Conservation (phyloP, 495 filamentous ascomycete species). For the Elaphomyces granulatus region DNA sequence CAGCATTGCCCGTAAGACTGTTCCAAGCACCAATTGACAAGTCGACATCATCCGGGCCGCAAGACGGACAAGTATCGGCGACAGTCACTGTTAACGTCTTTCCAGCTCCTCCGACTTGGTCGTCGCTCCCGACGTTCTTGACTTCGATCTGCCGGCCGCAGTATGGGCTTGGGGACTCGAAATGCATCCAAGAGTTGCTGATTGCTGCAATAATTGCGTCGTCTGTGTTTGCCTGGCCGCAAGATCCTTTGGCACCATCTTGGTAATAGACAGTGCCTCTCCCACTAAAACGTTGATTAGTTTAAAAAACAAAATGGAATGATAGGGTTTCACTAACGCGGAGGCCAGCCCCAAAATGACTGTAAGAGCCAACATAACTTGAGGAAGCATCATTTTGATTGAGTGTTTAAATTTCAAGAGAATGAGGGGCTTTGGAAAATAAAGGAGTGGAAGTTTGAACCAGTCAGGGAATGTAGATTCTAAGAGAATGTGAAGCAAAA, state of each 20-base stretch:
- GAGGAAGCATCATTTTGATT: too few species aligned
- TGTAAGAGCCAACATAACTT: too few species aligned
- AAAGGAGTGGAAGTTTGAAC: too few species aligned
- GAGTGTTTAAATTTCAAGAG: too few species aligned
- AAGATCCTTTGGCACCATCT: constrained; percentile 14
- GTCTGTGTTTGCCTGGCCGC: constrained; percentile 14
- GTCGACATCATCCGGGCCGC: constrained; percentile 14
- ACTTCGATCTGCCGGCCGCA: constrained; percentile 20
- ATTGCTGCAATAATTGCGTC: constrained; percentile 13
- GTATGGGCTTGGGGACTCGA: constrained; percentile 7
- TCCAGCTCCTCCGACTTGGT: constrained; percentile 15
- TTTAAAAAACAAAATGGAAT: too few species aligned
- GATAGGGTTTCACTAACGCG: too few species aligned
- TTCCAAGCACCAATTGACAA: constrained; percentile 10
- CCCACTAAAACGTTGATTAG: too few species aligned
- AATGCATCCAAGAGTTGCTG: constrained; percentile 11
- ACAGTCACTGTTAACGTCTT: constrained; percentile 15
- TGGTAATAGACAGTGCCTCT: constrained; percentile 16
- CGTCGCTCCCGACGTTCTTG: constrained; percentile 18
- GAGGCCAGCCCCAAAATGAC: too few species aligned
- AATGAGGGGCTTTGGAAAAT: too few species aligned
- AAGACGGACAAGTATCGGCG: constrained; percentile 18
- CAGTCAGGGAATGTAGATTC: too few species aligned
- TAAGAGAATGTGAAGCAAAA: too few species aligned
- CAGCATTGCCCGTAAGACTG: constrained; percentile 8